Evolutionary conservation across 345 rosid species (phyloP).

Genomic region (Citrus trifoliata): DNA sequence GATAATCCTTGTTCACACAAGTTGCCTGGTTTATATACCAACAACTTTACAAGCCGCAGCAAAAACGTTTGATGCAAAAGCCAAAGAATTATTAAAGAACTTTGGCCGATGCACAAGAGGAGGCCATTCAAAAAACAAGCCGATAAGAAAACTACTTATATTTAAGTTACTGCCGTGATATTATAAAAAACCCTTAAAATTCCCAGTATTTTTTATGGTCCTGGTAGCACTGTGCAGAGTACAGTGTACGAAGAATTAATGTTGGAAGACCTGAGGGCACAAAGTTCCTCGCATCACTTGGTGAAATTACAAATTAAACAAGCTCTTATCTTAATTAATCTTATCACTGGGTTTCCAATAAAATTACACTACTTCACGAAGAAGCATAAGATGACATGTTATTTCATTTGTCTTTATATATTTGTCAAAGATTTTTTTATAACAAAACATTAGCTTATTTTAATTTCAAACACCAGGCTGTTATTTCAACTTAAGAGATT

Average conservation of each 20-base stretch:
- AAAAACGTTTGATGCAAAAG: slow-evolving; percentile 9
- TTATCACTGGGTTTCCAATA: neutral
- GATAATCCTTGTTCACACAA: neutral
- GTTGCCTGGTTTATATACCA: too few species aligned
- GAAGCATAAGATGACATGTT: neutral
- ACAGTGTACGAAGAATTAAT: neutral
- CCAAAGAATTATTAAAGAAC: neutral
- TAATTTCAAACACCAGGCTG: too few species aligned
- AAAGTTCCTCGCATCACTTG: slow-evolving; percentile 1
- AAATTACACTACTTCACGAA: neutral
- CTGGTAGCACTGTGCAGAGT: neutral
- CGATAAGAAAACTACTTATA: too few species aligned
- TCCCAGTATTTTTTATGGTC: neutral
- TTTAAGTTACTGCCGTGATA: too few species aligned
- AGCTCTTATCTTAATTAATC: too few species aligned
- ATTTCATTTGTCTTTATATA: neutral
- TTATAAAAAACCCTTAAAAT: too few species aligned
- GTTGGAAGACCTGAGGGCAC: slow-evolving; percentile 14
- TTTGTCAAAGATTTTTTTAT: neutral
- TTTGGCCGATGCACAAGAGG: neutral
- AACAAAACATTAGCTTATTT: too few species aligned
- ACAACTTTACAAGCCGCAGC: too few species aligned
- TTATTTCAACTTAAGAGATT: too few species aligned
- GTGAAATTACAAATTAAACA: neutral
- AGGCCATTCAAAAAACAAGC: neutral